phyloP scores from a whole-genome alignment of 192 early-diverging fungal genomes.

The Backusella australiensis region DNA sequence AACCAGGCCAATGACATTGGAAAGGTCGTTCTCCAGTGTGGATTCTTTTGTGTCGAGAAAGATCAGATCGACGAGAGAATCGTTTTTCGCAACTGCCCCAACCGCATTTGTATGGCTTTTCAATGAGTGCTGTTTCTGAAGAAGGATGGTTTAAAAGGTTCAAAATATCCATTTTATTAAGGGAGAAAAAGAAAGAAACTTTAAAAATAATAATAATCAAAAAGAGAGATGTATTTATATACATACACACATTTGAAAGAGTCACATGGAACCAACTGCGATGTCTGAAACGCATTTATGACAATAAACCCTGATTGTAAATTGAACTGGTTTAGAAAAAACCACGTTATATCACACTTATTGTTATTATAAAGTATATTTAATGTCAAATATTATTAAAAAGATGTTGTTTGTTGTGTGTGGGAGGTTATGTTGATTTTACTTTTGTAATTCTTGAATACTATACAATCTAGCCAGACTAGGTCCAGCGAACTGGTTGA shows the following conservation, averaged over 20 bases:
- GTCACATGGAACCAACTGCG: not conserved
- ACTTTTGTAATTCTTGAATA: constrained; percentile 73
- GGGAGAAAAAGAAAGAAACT: not conserved
- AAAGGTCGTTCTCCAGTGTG: constrained; percentile 75
- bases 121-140: not conserved
- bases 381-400: not conserved
- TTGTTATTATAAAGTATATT: not conserved
- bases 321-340: not conserved
- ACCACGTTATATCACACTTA: no score
- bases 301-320: not conserved
- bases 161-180: constrained; percentile 19
- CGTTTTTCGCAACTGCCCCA: constrained; percentile 62
- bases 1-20: constrained; percentile 58
- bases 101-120: constrained; percentile 48
- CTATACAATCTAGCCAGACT: constrained; percentile 91
- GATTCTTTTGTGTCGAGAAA: constrained; percentile 68
- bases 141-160: constrained; percentile 18
- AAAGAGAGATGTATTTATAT: not conserved
- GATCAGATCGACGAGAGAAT: constrained; percentile 70
- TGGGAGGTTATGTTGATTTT: constrained; percentile 1
- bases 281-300: not conserved
- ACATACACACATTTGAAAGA: not conserved
- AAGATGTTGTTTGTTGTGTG: not conserved
- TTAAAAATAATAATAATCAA: not conserved
- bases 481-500: constrained; percentile 92